Base-by-base conservation (phyloP, 768 basidiomycete genomes). In the Tylopilus sp. region DNA sequence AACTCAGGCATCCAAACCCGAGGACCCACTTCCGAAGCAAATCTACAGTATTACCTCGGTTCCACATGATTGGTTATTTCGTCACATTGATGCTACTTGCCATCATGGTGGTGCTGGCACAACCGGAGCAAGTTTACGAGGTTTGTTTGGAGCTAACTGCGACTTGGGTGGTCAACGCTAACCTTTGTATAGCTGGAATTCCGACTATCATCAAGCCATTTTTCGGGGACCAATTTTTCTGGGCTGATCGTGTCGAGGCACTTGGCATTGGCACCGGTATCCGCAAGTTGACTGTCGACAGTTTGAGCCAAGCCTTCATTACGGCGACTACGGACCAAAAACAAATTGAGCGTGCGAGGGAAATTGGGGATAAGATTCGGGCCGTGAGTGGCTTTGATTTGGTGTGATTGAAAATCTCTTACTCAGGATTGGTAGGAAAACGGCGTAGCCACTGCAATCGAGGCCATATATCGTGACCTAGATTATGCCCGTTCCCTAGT, bases 61-160 rank as follows among this genome's bases (percentile, higher is more conserved):
- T 50, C 94, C 95, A 31, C 94, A 96, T 58, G 92, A 98, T 67
- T 99, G 96, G 96, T 71, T 99, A 45, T 99, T 99, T 76, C 80
- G 79, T 58, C 82, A 86, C 41, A 92, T 99, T 54, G 90, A 95
- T 65, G 96, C 93, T n/a, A 92, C 92, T 17, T 97, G 95, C 58
- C 96, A 99, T 75, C 96, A 99, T 64, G 96, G 96, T 54, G 96
- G 96, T 50, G 93, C 96, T 5, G 96, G 96, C 21, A 97, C 96
- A 3, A 95, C 93, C 1, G 95, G 95, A 10, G 96, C 96, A 17
- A 94, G 91, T 73, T 74, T 97, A 58, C 77, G 93, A 79, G 93
- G 92, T 93, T 55, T 49, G 79, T 66, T 7, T 33, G 30, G 37
- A 14, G n/a, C 36, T 31, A n/a, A 21, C 14, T 14, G 13, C 26